Conservation (phyloP, 805 yeast species). For the Starmerella powellii region DNA sequence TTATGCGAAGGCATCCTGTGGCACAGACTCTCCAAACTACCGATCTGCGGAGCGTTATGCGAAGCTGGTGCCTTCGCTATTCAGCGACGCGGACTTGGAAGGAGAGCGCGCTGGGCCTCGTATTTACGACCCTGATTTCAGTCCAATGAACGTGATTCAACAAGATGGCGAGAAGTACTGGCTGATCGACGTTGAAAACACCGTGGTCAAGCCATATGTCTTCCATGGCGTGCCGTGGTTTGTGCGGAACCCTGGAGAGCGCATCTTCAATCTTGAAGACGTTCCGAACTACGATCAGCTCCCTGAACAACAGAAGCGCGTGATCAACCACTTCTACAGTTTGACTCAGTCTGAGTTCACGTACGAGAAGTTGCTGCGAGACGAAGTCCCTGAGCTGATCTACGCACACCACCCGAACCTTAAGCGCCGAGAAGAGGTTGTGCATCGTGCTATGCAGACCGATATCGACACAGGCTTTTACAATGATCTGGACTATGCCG, state of each 20-base stretch:
- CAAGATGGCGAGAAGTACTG: conserved; percentile 29
- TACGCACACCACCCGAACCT: conserved; percentile 71
- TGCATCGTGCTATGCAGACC: conserved; percentile 24
- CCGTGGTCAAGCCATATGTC: conserved; percentile 69
- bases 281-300: conserved; percentile 56
- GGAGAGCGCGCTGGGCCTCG: conserved; percentile 59
- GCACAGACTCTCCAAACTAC: conserved; percentile 42
- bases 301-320: conserved; percentile 61
- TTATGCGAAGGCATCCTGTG: conserved; percentile 41
- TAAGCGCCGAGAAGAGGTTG: conserved; percentile 37
- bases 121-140: conserved; percentile 68
- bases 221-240: conserved; percentile 71
- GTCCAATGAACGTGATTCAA: conserved; percentile 72
- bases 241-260: conserved; percentile 78
- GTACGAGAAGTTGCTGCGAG: conserved; percentile 71
- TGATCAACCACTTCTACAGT: conserved; percentile 73
- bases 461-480: conserved; percentile 21
- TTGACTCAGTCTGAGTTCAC: conserved; percentile 83
- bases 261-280: conserved; percentile 66
- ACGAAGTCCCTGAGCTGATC: conserved; percentile 51
- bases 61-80: conserved; percentile 44
- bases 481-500: conserved; percentile 23
- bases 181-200: conserved; percentile 73
- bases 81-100: conserved; percentile 39
- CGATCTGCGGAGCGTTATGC: conserved; percentile 48